Percentiles rank a stretch among this genome's conserved stretches.
Conservation (phyloP, 306 rosid genomes). For the Glycine tomentella region DNA sequence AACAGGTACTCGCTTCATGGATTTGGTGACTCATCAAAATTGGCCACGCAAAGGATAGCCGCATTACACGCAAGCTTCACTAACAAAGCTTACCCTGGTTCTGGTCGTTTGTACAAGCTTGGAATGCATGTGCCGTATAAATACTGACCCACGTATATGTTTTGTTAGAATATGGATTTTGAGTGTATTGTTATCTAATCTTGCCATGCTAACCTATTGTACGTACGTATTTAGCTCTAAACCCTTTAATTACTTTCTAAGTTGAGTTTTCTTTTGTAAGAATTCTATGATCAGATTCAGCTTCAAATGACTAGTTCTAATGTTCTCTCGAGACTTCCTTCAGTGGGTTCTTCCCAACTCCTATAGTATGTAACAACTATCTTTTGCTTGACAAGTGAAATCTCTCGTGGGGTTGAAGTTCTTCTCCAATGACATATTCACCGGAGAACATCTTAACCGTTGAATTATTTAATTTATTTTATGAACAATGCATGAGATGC, state of each 20-base stretch:
- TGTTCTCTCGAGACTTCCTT: no score
- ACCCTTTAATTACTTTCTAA: not conserved
- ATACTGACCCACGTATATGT: slow-evolving; percentile 38
- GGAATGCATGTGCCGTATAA: slow-evolving; percentile 67
- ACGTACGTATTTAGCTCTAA: not conserved
- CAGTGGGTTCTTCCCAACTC: not conserved
- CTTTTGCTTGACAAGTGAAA: not conserved
- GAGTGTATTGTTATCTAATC: no score
- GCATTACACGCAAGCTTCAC: slow-evolving; percentile 66
- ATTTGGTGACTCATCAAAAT: slow-evolving; percentile 34
- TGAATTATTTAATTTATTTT: no score
- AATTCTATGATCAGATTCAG: no score
- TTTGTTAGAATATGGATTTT: not conserved
- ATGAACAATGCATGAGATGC: no score
- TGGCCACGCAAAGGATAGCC: slow-evolving; percentile 51
- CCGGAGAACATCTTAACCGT: no score
- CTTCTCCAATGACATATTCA: no score
- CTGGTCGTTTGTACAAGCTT: slow-evolving; percentile 79
- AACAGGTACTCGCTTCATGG: slow-evolving; percentile 54
- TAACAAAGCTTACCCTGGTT: slow-evolving; percentile 75
- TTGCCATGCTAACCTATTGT: slow-evolving; percentile 44
- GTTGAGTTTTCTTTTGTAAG: not conserved
- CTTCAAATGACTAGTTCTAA: no score
- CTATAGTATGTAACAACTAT: no score
- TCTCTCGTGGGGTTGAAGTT: no score